Percentiles rank a stretch among this genome's conserved stretches.
Conservation (phyloP, 2,329 filamentous ascomycete genomes). For the Beauveria pseudobassiana region DNA sequence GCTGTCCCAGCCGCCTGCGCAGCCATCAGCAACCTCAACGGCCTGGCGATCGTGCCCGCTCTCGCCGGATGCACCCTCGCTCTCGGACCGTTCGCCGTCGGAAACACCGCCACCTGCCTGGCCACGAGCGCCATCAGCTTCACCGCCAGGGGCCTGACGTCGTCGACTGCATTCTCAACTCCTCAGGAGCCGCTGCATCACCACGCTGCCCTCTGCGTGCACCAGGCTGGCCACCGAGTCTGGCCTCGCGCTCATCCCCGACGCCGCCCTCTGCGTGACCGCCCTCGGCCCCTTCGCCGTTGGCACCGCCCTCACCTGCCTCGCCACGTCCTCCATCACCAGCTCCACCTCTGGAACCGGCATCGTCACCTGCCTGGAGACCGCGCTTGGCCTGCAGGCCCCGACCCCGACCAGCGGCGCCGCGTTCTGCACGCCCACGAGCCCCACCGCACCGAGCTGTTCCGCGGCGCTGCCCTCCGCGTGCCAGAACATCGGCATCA, state of each 20-base stretch:
- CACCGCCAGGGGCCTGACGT: not conserved
- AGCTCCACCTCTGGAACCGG: not conserved
- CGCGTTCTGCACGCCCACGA: not conserved
- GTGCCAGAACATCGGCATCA: not conserved
- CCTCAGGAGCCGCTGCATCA: constrained; percentile 8
- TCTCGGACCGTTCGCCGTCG: not conserved
- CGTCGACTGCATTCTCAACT: not conserved
- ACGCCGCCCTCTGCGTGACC: constrained; percentile 1
- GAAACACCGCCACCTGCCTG: not conserved
- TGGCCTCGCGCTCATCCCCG: not conserved
- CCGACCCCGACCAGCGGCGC: not conserved
- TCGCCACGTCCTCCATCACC: not conserved
- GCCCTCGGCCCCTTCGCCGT: constrained; percentile 12
- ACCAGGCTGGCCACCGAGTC: not conserved
- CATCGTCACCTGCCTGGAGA: not conserved
- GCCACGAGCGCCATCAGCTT: not conserved
- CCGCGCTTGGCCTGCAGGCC: not conserved
- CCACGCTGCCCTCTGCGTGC: constrained; percentile 2
- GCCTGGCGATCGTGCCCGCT: not conserved
- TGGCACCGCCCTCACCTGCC: constrained; percentile 7
- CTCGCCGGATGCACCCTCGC: not conserved
- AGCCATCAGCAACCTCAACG: not conserved
- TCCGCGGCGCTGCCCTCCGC: not conserved
- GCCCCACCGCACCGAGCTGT: not conserved
- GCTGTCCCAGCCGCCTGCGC: not conserved